Evolutionary conservation across 1,284 basidiomycete species (phyloP), one percentile per base, ranked within the genome.

Genomic region (Heterobasidion parviporum): DNA sequence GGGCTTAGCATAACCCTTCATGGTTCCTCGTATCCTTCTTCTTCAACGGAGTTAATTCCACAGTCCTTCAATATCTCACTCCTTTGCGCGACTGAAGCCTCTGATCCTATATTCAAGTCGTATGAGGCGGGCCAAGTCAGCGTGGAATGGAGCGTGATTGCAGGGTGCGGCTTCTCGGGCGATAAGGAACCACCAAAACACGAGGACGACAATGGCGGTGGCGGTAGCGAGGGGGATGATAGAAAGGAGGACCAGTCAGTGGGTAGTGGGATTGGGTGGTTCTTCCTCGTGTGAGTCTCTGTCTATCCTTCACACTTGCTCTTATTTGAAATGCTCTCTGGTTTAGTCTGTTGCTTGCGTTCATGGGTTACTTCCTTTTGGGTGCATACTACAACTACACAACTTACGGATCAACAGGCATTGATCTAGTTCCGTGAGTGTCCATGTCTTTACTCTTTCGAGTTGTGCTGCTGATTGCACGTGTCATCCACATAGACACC

Each of bases 311-410:
- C 5, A 6, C 26, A 26, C 16, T 26, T 20, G 18, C 14, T 10
- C 54, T 51, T 41, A 60, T 34, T 15, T 35, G 41, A 34, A 45
- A 14, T 10, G 20, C 48, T 53, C 51, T 53, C 5, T 44, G 14
- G 26, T 8, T 9, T 59, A 92, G 90, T 55, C 64, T 92, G 16
- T 59, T 91, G 33, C 66, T 92, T 16, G 82, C 81, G 2, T 77
- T 90, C 58, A 66, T 74, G 10, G 77, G 79, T 6, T 93, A 93
- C 70, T 83, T 92, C 62, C 77, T 67, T 2, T 65, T 92, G 33
- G 90, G 90, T 16, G 85, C 86, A 7, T 92, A 91, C 68, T 85
- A 89, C 70, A 92, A 92, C 64, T 92, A 91, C 64, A 82, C 85
- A 9, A 89, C 81, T 16, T 92, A 92, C 65, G 89, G 89, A 20